Evolutionary conservation across 192 early-diverging fungal species (phyloP).

Genomic region (Umbelopsis sp.): DNA sequence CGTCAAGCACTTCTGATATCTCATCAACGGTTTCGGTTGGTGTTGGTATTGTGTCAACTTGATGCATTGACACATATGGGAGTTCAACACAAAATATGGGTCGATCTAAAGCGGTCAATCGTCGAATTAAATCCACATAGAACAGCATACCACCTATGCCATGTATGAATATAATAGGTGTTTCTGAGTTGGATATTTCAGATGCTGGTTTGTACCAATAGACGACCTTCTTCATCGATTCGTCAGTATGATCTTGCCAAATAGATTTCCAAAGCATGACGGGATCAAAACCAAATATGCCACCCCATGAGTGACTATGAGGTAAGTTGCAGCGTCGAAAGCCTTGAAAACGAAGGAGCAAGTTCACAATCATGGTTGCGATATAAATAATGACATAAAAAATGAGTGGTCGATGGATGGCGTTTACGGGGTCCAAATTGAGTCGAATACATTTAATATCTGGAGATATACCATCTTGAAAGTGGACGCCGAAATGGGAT

Average conservation of each 20-base stretch:
- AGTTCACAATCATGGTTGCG: conserved; percentile 26
- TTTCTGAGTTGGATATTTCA: conserved; percentile 24
- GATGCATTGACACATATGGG: conserved; percentile 67
- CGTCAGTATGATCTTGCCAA: background rate
- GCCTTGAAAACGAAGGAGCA: conserved; percentile 3
- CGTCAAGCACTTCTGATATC: conserved; percentile 55
- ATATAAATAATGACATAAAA: conserved; percentile 51
- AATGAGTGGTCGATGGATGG: conserved; percentile 56
- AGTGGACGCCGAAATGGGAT: conserved; percentile 34
- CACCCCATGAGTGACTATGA: conserved; percentile 17
- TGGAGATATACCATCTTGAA: conserved; percentile 44
- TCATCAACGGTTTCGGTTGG: conserved; percentile 56
- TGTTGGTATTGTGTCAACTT: conserved; percentile 56
- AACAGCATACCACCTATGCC: conserved; percentile 65
- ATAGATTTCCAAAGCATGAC: background rate
- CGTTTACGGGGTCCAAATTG: conserved; percentile 54
- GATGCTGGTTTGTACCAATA: conserved; percentile 47
- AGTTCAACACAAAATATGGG: conserved; percentile 58
- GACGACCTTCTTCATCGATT: conserved; percentile 2
- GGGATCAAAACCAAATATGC: background rate
- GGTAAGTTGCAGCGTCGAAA: background rate
- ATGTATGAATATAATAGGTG: conserved; percentile 69
- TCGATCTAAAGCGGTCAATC: conserved; percentile 44
- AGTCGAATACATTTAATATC: conserved; percentile 56
- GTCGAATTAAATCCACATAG: conserved; percentile 55